A percentile compares a stretch with the other conserved stretches of the same genome.
These are phyloP conservation scores for Escovopsis weberi DNA, from an alignment of 2,329 filamentous ascomycete species.

Conservation along the genomic window DNA sequence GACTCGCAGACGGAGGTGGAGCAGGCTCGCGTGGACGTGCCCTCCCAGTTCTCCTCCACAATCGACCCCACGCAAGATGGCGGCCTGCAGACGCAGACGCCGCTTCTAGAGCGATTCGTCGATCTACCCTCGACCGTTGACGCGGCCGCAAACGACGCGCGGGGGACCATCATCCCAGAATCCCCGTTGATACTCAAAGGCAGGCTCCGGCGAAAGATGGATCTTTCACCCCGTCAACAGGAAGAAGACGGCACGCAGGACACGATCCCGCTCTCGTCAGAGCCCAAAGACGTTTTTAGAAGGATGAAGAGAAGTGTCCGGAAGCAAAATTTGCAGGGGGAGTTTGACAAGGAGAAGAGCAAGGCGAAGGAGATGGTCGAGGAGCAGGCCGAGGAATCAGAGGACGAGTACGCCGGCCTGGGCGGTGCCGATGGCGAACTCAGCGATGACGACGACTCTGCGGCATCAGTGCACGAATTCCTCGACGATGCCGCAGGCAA, in stretches of 20 bases:
- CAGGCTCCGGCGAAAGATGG: conserved; percentile 30
- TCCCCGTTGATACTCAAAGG: conserved; percentile 53
- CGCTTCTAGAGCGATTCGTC: conserved; percentile 52
- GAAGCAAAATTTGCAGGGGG: conserved; percentile 34
- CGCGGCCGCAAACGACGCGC: conserved; percentile 40
- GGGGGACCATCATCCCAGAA: conserved; percentile 30
- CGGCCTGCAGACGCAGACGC: conserved; percentile 61
- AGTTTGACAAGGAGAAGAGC: conserved; percentile 75
- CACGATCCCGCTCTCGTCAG: conserved; percentile 10
- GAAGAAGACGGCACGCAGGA: conserved; percentile 6
- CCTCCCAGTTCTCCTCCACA: conserved; percentile 53
- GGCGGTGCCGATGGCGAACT: conserved; percentile 85
- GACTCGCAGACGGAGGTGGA: conserved; percentile 27
- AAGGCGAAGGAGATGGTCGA: conserved; percentile 77
- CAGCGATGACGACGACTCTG: conserved; percentile 49
- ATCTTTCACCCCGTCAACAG: conserved; percentile 4
- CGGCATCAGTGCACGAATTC: conserved; percentile 67
- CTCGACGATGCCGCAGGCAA: conserved; percentile 74
- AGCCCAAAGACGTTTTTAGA: conserved; percentile 39
- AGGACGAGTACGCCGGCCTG: conserved; percentile 92
- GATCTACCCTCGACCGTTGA: conserved; percentile 56
- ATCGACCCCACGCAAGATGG: conserved; percentile 69
- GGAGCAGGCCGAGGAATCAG: conserved; percentile 91
- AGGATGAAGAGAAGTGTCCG: conserved; percentile 53
- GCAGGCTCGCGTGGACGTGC: conserved; percentile 23